phyloP scores from a whole-genome alignment of 495 filamentous ascomycete species.

The Penicillium lividum region DNA sequence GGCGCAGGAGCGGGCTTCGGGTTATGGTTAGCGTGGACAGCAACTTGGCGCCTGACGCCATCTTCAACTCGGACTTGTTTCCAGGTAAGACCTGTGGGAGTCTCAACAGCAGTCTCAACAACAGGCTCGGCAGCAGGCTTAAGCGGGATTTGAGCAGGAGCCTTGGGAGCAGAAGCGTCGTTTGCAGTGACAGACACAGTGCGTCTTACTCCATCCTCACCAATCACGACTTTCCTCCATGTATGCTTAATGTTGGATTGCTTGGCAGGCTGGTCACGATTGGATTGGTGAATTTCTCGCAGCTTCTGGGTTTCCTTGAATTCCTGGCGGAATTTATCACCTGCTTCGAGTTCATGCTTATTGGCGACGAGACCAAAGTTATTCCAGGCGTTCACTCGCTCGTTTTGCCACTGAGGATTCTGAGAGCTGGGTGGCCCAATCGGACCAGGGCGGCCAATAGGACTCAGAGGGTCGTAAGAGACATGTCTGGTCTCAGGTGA shows the following conservation, averaged over 20 bases:
- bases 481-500: conserved; percentile 41
- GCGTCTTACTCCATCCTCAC: not conserved
- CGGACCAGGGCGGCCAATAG: conserved; percentile 47
- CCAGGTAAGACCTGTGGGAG: conserved; percentile 37
- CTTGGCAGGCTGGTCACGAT: not conserved
- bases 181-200: not conserved
- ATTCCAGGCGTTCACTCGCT: conserved; percentile 49
- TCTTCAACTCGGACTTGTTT: conserved; percentile 51
- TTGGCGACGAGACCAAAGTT: conserved; percentile 46
- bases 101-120: not conserved
- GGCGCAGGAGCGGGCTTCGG: not conserved
- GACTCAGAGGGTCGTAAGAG: conserved; percentile 39
- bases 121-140: not conserved
- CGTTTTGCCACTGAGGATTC: conserved; percentile 38
- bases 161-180: not conserved
- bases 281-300: not conserved
- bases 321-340: conserved; percentile 31
- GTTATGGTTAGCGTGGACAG: not conserved
- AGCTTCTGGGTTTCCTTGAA: conserved; percentile 55
- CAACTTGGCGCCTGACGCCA: not conserved
- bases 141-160: not conserved
- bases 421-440: conserved; percentile 55
- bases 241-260: not conserved
- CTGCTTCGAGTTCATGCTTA: conserved; percentile 46
- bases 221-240: not conserved